Evolutionary conservation across 116 monocot species (phyloP).

Genomic region (Zostera marina): DNA sequence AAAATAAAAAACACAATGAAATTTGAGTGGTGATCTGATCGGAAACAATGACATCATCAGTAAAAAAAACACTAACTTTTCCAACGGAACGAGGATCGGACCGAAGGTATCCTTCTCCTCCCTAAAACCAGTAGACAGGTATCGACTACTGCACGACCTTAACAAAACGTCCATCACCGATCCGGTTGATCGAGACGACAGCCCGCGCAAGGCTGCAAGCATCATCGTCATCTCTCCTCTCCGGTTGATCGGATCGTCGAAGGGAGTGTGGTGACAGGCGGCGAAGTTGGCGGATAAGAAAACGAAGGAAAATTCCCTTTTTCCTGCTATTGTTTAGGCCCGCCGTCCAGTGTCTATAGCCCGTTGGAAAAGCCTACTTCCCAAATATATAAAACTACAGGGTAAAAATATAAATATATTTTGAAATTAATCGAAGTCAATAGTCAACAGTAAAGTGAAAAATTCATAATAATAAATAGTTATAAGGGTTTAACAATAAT

Average conservation of each 20-base stretch:
- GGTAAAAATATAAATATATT: too few relatives aligned
- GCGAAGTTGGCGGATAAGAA: too few relatives aligned
- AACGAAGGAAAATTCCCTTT: too few relatives aligned
- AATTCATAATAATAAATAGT: too few relatives aligned
- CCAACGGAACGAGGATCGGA: conserved; percentile 63
- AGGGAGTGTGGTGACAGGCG: too few relatives aligned
- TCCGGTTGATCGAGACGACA: conserved; percentile 6
- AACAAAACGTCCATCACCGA: conserved; percentile 8
- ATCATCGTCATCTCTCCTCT: conserved; percentile 22
- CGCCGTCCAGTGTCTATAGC: too few relatives aligned
- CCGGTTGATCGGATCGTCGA: background rate
- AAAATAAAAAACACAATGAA: background rate
- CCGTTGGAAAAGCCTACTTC: too few relatives aligned
- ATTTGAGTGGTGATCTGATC: background rate
- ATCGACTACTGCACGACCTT: conserved; percentile 9
- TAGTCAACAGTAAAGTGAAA: too few relatives aligned
- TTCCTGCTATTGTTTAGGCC: too few relatives aligned
- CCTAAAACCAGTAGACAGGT: conserved; percentile 41
- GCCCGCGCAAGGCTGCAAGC: conserved; percentile 18
- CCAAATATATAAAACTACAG: too few relatives aligned
- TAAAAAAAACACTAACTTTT: conserved; percentile 32
- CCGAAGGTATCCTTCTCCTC: conserved; percentile 92
- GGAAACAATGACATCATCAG: background rate
- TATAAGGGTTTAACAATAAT: too few relatives aligned
- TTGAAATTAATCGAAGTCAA: too few relatives aligned